Evolutionary conservation across 2,329 filamentous ascomycete genomes (phyloP), one percentile per base, ranked within the genome.

Genomic region (Aspergillus pseudoviridinutans): DNA sequence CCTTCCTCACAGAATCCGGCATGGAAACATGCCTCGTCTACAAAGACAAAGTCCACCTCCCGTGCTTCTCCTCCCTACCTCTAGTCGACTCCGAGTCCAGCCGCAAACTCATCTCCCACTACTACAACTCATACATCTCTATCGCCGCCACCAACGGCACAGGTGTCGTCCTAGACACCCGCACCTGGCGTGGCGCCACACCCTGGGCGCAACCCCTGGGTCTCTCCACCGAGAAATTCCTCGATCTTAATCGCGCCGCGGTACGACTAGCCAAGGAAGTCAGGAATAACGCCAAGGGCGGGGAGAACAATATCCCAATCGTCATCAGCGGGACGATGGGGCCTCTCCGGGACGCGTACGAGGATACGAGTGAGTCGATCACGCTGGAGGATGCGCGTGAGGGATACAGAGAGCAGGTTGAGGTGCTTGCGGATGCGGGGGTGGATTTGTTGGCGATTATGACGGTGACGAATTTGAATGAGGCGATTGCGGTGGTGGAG

Each of bases 1-100:
- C 51, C n/a, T 60, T 59, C 46, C 57, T 60, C 44, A 52, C 57
- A 14, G 58, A 60, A 32, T 52, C 46, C 25, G 57, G 58, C 25
- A 42, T 57, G 20, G 58, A 60, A 52, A 60, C 58, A 3, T 52
- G 44, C 29, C 49, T 58, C 53, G 35, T 52, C 29, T 52, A 58
- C 53, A 58, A 42, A n/a, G 32, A 60, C 41, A 51, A 56, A 9
- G 44, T 56, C 20, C 32, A 42, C 4, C 49, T 56, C 42, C 54
- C 54, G 0, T 44, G 49, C 24, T 56, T 42, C 49, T 56, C 54
- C 20, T 41, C 49, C 24, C 28, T 51, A 10, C 49, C 54, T 5
- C 50, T 56, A 8, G 46, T 56, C 10, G 44, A 47, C 29, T 46
- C 49, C 22, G 28, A 41, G 3, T 24, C 54, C 5, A 20, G 38